A percentile compares a stretch with the other conserved stretches of the same genome.
These are phyloP conservation scores for Venturia nashicola DNA, from an alignment of 2,329 filamentous ascomycete genomes.

Conservation along the genomic window DNA sequence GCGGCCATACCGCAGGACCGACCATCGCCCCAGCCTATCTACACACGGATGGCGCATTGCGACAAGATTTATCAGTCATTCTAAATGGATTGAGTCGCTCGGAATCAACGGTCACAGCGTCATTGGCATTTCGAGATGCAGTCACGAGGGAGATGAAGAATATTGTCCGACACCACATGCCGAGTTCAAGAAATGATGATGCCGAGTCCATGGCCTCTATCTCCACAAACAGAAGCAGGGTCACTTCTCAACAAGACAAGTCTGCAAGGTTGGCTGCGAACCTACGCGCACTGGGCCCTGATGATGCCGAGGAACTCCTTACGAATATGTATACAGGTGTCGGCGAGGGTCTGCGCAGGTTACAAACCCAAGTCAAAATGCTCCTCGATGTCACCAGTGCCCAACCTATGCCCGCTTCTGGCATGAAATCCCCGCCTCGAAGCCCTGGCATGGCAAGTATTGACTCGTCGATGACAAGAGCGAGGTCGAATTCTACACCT, in stretches of 20 bases:
- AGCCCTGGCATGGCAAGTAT: slow-evolving; percentile 28
- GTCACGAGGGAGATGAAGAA: slow-evolving; percentile 77
- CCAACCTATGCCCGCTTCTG: slow-evolving; percentile 34
- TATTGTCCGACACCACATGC: slow-evolving; percentile 72
- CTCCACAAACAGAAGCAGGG: slow-evolving; percentile 61
- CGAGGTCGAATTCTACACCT: slow-evolving; percentile 6
- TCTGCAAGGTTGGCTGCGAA: slow-evolving; percentile 81
- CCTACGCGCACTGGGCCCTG: slow-evolving; percentile 66
- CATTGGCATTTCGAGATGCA: slow-evolving; percentile 72
- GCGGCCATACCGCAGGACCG: slow-evolving; percentile 26
- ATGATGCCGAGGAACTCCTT: slow-evolving; percentile 75
- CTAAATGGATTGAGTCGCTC: slow-evolving; percentile 72
- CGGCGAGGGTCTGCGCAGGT: slow-evolving; percentile 70
- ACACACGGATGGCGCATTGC: slow-evolving; percentile 56
- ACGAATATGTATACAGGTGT: slow-evolving; percentile 75
- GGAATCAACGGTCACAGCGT: slow-evolving; percentile 66
- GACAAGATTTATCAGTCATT: slow-evolving; percentile 55
- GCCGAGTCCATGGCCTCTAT: slow-evolving; percentile 78
- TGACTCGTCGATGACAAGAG: slow-evolving; percentile 5
- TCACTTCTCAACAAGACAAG: slow-evolving; percentile 68
- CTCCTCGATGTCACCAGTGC: slow-evolving; percentile 87
- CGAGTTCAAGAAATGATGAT: slow-evolving; percentile 89
- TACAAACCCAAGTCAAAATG: slow-evolving; percentile 87
- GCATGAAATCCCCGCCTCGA: slow-evolving; percentile 34
- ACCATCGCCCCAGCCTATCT: slow-evolving; percentile 61